Conservation (phyloP, 345 rosid species). For the Brassica carinata region DNA sequence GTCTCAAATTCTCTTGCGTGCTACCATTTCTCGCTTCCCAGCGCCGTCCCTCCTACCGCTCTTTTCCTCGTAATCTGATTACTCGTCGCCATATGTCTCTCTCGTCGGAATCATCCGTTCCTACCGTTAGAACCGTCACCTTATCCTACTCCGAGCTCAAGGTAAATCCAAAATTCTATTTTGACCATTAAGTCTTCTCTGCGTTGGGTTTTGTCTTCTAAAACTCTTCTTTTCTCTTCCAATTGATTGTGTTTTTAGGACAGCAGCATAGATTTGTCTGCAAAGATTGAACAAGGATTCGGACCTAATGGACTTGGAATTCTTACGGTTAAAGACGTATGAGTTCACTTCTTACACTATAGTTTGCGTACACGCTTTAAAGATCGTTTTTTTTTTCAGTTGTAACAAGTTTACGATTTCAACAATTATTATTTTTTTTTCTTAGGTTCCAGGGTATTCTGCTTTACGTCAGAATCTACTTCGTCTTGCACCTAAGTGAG, state of each 20-base stretch:
- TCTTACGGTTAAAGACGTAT: constrained; percentile 67
- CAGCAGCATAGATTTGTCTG: constrained; percentile 57
- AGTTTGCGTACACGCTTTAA: background rate
- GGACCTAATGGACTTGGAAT: constrained; percentile 92
- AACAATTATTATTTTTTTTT: constrained; percentile 17
- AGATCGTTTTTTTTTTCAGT: background rate
- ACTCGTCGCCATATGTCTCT: constrained; percentile 47
- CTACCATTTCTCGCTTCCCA: constrained; percentile 18
- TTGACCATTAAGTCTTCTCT: background rate
- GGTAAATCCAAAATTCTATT: constrained; percentile 40
- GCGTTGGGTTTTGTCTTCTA: constrained; percentile 7
- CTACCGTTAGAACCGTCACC: constrained; percentile 67
- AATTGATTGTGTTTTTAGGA: constrained; percentile 42
- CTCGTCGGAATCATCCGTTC: constrained; percentile 43
- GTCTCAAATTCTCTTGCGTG: background rate
- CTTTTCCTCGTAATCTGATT: constrained; percentile 28
- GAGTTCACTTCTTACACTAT: background rate
- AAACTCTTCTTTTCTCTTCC: constrained; percentile 10
- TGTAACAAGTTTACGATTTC: background rate
- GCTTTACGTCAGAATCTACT: constrained; percentile 73
- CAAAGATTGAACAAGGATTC: constrained; percentile 77
- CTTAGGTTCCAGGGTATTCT: constrained; percentile 87
- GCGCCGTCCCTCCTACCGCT: background rate
- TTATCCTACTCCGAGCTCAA: constrained; percentile 72
- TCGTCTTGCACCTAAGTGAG: constrained; percentile 67